Conservation (phyloP, 805 yeast species). For the Pichia occidentalis region DNA sequence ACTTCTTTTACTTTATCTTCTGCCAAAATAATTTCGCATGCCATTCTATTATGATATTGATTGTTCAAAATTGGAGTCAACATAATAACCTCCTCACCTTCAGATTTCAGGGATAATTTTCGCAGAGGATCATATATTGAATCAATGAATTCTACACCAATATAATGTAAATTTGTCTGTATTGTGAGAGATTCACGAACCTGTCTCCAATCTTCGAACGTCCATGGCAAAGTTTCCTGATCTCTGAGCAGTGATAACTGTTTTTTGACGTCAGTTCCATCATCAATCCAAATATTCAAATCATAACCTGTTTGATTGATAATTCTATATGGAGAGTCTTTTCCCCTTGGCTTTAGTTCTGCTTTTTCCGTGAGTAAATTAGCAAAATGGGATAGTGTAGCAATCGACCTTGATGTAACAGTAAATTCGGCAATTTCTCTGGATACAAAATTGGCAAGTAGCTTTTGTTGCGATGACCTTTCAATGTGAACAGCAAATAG, state of each 20-base stretch:
- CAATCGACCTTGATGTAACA: slow-evolving; percentile 74
- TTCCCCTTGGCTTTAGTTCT: slow-evolving; percentile 60
- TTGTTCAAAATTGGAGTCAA: slow-evolving; percentile 48
- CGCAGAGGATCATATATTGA: slow-evolving; percentile 49
- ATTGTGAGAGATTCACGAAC: slow-evolving; percentile 74
- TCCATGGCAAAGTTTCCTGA: slow-evolving; percentile 64
- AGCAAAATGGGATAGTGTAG: slow-evolving; percentile 64
- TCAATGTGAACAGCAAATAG: slow-evolving; percentile 67
- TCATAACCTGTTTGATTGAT: slow-evolving; percentile 80
- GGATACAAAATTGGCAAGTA: slow-evolving; percentile 66
- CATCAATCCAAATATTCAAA: slow-evolving; percentile 77
- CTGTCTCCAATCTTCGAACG: slow-evolving; percentile 89
- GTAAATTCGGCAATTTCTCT: slow-evolving; percentile 73
- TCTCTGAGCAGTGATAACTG: slow-evolving; percentile 36
- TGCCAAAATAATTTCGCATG: slow-evolving; percentile 62
- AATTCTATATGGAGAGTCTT: slow-evolving; percentile 75
- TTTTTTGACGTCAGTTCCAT: slow-evolving; percentile 23
- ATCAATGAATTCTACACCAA: slow-evolving; percentile 57
- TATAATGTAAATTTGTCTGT: slow-evolving; percentile 49
- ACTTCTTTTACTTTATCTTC: slow-evolving; percentile 76
- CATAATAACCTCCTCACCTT: slow-evolving; percentile 74
- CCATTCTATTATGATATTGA: slow-evolving; percentile 61
- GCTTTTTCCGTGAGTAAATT: slow-evolving; percentile 48
- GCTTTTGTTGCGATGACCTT: slow-evolving; percentile 37
- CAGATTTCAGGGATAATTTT: slow-evolving; percentile 63